Evolutionary conservation across 1,284 basidiomycete species (phyloP).

Genomic region (Psilocybe mexicana): DNA sequence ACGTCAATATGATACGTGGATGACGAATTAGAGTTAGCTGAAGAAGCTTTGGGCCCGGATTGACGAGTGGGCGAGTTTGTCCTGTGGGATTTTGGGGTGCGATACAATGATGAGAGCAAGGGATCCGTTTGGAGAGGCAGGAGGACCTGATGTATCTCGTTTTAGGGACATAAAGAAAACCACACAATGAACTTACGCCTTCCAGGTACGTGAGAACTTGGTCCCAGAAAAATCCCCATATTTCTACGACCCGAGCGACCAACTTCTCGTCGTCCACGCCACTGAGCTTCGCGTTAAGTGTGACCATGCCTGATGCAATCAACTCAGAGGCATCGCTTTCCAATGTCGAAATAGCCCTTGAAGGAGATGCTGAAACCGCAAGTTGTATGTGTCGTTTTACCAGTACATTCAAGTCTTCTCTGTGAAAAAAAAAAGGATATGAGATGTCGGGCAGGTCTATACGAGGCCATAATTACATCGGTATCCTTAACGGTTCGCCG

Average conservation of each 20-base stretch:
- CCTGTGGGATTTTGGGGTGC: constrained; percentile 56
- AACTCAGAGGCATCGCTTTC: constrained; percentile 83
- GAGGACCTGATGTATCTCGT: constrained; percentile 52
- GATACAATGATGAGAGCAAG: constrained; percentile 64
- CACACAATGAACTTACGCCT: constrained; percentile 55
- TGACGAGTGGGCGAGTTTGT: constrained; percentile 57
- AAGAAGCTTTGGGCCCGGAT: constrained; percentile 41
- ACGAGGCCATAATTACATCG: constrained; percentile 58
- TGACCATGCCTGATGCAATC: constrained; percentile 87
- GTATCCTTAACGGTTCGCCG: constrained; percentile 83
- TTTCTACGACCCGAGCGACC: constrained; percentile 76
- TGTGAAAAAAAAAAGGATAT: constrained; percentile 28
- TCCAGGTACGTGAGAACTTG: constrained; percentile 89
- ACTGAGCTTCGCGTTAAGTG: constrained; percentile 82
- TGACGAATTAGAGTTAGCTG: constrained; percentile 31
- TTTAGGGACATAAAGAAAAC: background rate
- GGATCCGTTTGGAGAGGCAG: constrained; percentile 77
- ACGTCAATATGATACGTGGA: constrained; percentile 66
- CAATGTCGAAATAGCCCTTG: constrained; percentile 65
- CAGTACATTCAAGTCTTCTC: constrained; percentile 86
- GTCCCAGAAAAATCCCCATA: constrained; percentile 95
- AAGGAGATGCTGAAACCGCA: constrained; percentile 63
- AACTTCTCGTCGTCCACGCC: constrained; percentile 76
- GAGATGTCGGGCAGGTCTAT: background rate
- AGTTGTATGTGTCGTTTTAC: constrained; percentile 77